A percentile compares a stretch with the other conserved stretches of the same genome.
Conservation (phyloP, 2,329 filamentous ascomycete species). For the Ophiosphaerella narmari region DNA sequence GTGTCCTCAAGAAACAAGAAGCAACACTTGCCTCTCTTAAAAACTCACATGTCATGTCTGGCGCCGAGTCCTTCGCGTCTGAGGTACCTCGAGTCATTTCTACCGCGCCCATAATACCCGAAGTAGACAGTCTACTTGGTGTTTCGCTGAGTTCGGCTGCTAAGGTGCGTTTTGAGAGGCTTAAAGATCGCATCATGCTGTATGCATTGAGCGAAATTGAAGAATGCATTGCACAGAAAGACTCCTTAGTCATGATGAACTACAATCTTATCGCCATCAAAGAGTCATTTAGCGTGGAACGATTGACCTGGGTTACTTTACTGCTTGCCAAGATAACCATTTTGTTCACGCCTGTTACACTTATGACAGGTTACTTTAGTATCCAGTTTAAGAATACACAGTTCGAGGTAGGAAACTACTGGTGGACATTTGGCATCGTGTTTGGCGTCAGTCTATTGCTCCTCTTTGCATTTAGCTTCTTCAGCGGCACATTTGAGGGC, state of each 20-base stretch:
- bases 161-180: conserved; percentile 61
- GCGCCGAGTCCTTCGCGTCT: conserved; percentile 34
- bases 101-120: conserved; percentile 30
- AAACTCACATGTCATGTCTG: conserved; percentile 48
- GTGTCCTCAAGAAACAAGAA: conserved; percentile 57
- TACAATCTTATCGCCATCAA: conserved; percentile 79
- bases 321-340: conserved; percentile 76
- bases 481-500: conserved; percentile 63
- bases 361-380: conserved; percentile 77
- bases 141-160: conserved; percentile 56
- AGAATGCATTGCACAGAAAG: conserved; percentile 71
- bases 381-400: conserved; percentile 65
- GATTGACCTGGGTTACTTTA: conserved; percentile 72
- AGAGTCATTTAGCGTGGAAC: conserved; percentile 72
- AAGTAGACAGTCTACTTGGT: conserved; percentile 49
- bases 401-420: conserved; percentile 68
- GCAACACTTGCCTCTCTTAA: conserved; percentile 51
- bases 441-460: conserved; percentile 63
- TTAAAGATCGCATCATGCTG: conserved; percentile 63
- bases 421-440: conserved; percentile 69
- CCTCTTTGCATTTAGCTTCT: conserved; percentile 61
- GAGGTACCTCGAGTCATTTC: conserved; percentile 23
- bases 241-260: conserved; percentile 71
- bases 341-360: conserved; percentile 73
- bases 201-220: conserved; percentile 66